Base-by-base conservation (phyloP, 106 monocot genomes). In the Dendrobium catenatum region DNA sequence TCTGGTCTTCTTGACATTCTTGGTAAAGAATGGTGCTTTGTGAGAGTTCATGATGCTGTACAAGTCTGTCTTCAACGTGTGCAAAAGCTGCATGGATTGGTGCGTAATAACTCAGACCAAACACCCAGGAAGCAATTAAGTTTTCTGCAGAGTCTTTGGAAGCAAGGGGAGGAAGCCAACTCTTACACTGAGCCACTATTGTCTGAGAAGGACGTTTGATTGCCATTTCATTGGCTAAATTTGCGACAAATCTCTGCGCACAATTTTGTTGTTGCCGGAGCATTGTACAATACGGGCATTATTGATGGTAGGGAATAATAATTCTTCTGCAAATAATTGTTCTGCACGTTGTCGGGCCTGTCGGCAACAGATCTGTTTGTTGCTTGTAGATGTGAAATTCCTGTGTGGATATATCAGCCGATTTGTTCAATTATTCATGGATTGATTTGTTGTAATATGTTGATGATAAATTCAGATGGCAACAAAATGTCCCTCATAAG, bases 1-100 rank as follows among this genome's bases (percentile, higher is more conserved):
- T 82, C 99, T 1, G 95, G 93, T 15, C 85, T 99, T 1, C 77
- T 93, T 10, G 95, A 95, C 43, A 75, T 95, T 49, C 72, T 99
- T 19, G 99, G 99, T 40, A 89, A 82, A 77, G 87, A 93, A 44
- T 99, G 95, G 95, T 99, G 85, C 78, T 99, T 95, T 47, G 99
- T 99, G 76, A 85, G 99, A 47, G 91, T 93, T 77, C 99, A 99
- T 55, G 99, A 99, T 79, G 99, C 99, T 0, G 90, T 99, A 19
- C 95, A 99, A 83, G 90, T 93, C 40, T 95, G 99, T 84, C 87
- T 99, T 42, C 93, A 91, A 77, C 89, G 84, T 42, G 93, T 95
- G 44, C 93, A 95, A 77, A 90, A 55, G 44, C 74, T 84, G 67
- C 82, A 73, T 18, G 72, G 75, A 18, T 22, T 18, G 16, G 15